Base-by-base conservation (phyloP, 2,329 filamentous ascomycete genomes). In the Paecilomyces formosus region DNA sequence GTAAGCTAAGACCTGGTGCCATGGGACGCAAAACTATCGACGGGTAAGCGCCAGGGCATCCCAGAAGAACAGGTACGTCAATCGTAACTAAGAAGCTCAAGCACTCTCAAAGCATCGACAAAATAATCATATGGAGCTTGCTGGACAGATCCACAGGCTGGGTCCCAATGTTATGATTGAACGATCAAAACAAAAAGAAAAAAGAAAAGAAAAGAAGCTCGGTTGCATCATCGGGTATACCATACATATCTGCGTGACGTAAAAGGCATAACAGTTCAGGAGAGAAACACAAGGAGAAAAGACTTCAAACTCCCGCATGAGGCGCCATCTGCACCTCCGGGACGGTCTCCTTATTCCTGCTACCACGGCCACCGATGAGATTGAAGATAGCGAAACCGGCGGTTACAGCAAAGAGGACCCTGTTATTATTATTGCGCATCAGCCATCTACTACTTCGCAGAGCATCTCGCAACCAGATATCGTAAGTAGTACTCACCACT, bases 401-500 rank as follows among this genome's bases (percentile, higher is more conserved):
- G 2, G 57, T 62, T 24, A 59, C 33, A 3, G 59, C 59, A 33
- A 61, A 62, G 13, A 58, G 50, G 8, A 57, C 11, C 57, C 59
- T 61, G n/a, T n/a, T n/a, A n/a, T n/a, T n/a, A n/a, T n/a, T n/a
- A 49, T 24, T 52, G 7, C 18, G 15, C 12, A n/a, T 21, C 3
- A 33, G 21, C 31, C 7, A 31, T 21, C 26, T 9, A 51, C 49
- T 18, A 52, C 24, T 22, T 13, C 12, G 24, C 9, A 26, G 15
- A n/a, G 24, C 6, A 26, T 26, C 24, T 26, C 24, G 24, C 24
- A 26, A 26, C 24, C 24, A 26, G 5, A 26, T 13, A 30, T 8
- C 9, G 21, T 4, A 13, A 53, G 21, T 4, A 53, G 5, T 64
- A 68, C 72, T 66, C 66, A 78, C 76, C 81, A 76, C 68, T 81